phyloP scores from a whole-genome alignment of 495 filamentous ascomycete genomes.

The Melanomma pulvis-pyrius region DNA sequence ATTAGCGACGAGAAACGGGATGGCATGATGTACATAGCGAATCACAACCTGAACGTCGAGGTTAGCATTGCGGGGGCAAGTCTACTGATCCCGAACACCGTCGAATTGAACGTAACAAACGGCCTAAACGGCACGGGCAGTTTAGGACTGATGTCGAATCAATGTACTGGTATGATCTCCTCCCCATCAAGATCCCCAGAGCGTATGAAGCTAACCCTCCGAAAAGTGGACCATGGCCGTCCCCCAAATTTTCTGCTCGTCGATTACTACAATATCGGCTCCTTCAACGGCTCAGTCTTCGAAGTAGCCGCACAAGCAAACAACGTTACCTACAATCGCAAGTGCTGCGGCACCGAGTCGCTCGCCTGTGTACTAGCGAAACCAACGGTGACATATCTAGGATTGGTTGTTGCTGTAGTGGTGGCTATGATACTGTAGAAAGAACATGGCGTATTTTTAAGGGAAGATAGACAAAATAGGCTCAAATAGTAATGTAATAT shows the following conservation, averaged over 20 bases:
- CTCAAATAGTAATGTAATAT: no score
- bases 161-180: conserved; percentile 64
- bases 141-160: conserved; percentile 67
- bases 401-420: neutral
- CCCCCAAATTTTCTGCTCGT: conserved; percentile 86
- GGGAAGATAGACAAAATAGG: no score
- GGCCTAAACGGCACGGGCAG: conserved; percentile 65
- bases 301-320: conserved; percentile 85
- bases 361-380: neutral
- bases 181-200: neutral
- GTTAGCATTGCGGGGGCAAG: conserved; percentile 60
- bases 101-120: conserved; percentile 70
- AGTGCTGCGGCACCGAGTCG: conserved; percentile 67
- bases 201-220: neutral
- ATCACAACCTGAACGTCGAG: conserved; percentile 86
- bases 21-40: conserved; percentile 80
- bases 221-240: conserved; percentile 60
- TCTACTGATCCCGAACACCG: conserved; percentile 76
- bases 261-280: conserved; percentile 81
- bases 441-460: no score
- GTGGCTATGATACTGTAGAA: conserved; percentile 10
- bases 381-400: conserved; percentile 8
- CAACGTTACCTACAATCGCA: conserved; percentile 75
- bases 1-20: conserved; percentile 56
- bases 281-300: conserved; percentile 80